These are phyloP conservation scores for Trichoderma breve DNA, from an alignment of 2,329 filamentous ascomycete genomes.

Conservation along the genomic window DNA sequence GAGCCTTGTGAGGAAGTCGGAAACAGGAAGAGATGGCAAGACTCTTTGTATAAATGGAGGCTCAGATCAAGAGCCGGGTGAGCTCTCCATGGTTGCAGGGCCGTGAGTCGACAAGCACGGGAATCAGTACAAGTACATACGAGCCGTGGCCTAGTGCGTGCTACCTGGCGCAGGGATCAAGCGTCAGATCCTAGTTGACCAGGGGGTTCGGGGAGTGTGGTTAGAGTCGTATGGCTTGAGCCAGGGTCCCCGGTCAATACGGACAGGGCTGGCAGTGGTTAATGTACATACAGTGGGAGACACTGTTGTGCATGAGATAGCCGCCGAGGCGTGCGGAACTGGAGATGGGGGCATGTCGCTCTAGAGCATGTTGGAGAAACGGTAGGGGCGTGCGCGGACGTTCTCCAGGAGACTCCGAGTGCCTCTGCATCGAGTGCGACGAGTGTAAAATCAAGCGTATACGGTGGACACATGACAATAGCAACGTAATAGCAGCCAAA, in stretches of 20 bases:
- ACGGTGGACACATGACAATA: slow-evolving; percentile 15
- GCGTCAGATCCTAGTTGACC: slow-evolving; percentile 17
- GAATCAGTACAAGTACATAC: slow-evolving; percentile 12
- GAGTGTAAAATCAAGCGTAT: not conserved
- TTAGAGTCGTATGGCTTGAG: not conserved
- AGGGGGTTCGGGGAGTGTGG: slow-evolving; percentile 23
- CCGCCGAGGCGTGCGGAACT: slow-evolving; percentile 26
- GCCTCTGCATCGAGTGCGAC: not conserved
- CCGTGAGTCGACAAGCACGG: slow-evolving; percentile 21
- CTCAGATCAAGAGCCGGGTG: slow-evolving; percentile 23
- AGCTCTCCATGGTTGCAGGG: slow-evolving; percentile 19
- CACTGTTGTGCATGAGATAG: slow-evolving; percentile 34
- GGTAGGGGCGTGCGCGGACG: not conserved
- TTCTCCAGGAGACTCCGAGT: not conserved
- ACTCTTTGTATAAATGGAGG: slow-evolving; percentile 25
- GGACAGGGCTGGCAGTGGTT: slow-evolving; percentile 22
- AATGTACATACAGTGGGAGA: slow-evolving; percentile 21
- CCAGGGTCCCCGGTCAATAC: slow-evolving; percentile 18
- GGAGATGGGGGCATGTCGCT: not conserved
- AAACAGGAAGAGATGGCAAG: slow-evolving; percentile 24
- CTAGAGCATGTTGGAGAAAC: not conserved
- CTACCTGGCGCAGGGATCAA: slow-evolving; percentile 24
- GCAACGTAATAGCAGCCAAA: not conserved
- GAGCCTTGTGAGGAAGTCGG: slow-evolving; percentile 15
- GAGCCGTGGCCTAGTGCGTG: not conserved